Conservation (phyloP, 169 alveolate genomes). For the Eimeria tenella region DNA sequence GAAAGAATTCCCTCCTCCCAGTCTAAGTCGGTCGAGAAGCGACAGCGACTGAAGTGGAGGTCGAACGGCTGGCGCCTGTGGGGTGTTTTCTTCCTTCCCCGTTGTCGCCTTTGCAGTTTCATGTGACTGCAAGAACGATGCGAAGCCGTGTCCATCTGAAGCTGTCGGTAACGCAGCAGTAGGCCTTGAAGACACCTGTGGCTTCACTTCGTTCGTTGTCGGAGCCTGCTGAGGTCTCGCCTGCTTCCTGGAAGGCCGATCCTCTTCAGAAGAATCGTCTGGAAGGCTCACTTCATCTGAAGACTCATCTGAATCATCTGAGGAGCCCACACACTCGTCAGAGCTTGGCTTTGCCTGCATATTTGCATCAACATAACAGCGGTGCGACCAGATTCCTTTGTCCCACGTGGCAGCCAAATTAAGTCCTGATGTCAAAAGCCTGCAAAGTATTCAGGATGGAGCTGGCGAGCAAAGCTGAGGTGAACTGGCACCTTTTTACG, state of each 20-base stretch:
- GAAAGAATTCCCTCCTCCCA: slow-evolving; percentile 58
- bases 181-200: background rate
- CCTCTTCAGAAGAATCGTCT: slow-evolving; percentile 61
- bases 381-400: too few species aligned
- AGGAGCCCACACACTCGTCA: slow-evolving; percentile 45
- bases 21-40: slow-evolving; percentile 59
- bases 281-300: slow-evolving; percentile 31
- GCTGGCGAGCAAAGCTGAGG: too few species aligned
- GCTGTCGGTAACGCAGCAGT: background rate
- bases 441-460: too few species aligned
- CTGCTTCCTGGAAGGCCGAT: slow-evolving; percentile 34
- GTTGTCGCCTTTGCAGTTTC: background rate
- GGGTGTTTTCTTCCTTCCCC: background rate
- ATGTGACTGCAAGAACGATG: background rate
- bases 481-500: slow-evolving; percentile 10
- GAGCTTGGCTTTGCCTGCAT: slow-evolving; percentile 50
- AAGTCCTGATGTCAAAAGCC: too few species aligned
- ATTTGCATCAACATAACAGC: background rate
- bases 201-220: slow-evolving; percentile 39
- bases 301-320: slow-evolving; percentile 41
- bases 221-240: slow-evolving; percentile 1
- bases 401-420: too few species aligned
- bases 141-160: background rate
- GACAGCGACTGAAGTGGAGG: slow-evolving; percentile 65
- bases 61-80: slow-evolving; percentile 17